Percentiles rank a stretch among this genome's conserved stretches.
phyloP scores from a whole-genome alignment of 805 yeast genomes.

The Kurtzmaniella cleridarum region DNA sequence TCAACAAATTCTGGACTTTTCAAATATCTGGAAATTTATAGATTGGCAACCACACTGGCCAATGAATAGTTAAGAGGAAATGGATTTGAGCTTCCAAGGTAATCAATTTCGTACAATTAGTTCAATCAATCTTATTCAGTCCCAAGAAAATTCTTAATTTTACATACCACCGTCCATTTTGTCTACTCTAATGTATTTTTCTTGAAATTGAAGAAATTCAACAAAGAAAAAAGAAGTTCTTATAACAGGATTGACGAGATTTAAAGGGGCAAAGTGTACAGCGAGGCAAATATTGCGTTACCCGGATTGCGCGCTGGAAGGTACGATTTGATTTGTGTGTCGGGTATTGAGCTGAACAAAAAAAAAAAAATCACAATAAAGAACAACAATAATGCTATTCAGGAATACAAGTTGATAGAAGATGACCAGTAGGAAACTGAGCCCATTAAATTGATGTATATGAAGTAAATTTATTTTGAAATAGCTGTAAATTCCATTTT shows the following conservation, averaged over 20 bases:
- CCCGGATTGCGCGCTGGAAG: conserved; percentile 4
- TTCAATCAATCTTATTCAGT: not conserved
- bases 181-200: conserved; percentile 2
- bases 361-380: not conserved
- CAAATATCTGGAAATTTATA: no score
- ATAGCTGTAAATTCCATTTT: no score
- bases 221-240: not conserved
- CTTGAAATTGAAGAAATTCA: not conserved
- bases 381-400: no score
- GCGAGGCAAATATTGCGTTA: conserved; percentile 1
- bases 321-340: not conserved
- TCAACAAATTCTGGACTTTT: no score
- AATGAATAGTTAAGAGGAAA: not conserved
- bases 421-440: no score
- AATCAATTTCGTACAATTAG: not conserved
- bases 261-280: conserved; percentile 4
- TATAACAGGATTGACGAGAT: conserved; percentile 1
- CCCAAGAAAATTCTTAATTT: not conserved
- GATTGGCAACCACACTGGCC: not conserved
- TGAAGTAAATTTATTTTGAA: no score
- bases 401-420: no score
- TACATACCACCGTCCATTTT: conserved; percentile 7
- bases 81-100: not conserved
- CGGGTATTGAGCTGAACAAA: not conserved
- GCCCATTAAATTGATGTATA: no score